Evolutionary conservation across 2,329 filamentous ascomycete genomes (phyloP).

Genomic region (Hypoxylon rubiginosum): DNA sequence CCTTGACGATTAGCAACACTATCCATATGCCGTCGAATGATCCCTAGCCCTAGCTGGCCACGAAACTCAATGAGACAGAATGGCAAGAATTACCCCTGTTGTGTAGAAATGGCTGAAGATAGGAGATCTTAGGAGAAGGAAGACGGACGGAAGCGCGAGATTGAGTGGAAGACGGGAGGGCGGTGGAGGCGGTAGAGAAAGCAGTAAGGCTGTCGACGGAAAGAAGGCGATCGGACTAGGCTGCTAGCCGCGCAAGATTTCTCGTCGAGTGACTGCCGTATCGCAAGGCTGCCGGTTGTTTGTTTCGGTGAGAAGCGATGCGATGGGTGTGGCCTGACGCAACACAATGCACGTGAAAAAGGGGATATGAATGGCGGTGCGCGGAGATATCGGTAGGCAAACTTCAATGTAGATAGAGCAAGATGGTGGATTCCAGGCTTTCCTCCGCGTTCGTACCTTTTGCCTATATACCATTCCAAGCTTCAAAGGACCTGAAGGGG

Average conservation of each 20-base stretch:
- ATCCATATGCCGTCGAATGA: conserved; percentile 5
- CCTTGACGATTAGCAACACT: conserved; percentile 17
- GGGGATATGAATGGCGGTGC: conserved; percentile 11
- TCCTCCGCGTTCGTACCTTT: conserved; percentile 45
- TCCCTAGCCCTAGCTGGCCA: background rate
- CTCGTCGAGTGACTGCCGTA: conserved; percentile 29
- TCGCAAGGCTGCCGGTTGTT: conserved; percentile 32
- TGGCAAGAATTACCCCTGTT: conserved; percentile 8
- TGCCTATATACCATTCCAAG: conserved; percentile 45
- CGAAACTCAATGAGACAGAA: conserved; percentile 6
- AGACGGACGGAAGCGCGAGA: conserved; percentile 19
- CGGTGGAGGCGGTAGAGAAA: conserved; percentile 33
- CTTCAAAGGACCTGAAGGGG: conserved; percentile 38
- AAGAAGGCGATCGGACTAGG: conserved; percentile 38
- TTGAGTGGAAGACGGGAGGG: conserved; percentile 29
- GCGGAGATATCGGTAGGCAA: conserved; percentile 29
- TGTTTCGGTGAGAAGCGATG: conserved; percentile 36
- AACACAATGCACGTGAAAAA: conserved; percentile 31
- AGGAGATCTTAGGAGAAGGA: conserved; percentile 12
- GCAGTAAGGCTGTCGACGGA: conserved; percentile 40
- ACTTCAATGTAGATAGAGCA: conserved; percentile 40
- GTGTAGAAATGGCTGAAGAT: conserved; percentile 20
- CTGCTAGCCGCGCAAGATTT: conserved; percentile 36
- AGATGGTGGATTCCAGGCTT: conserved; percentile 46
- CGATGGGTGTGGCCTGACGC: conserved; percentile 19